These are phyloP conservation scores for Lodderomyces elongisporus DNA, from an alignment of 1,139 yeast genomes.

Conservation along the genomic window DNA sequence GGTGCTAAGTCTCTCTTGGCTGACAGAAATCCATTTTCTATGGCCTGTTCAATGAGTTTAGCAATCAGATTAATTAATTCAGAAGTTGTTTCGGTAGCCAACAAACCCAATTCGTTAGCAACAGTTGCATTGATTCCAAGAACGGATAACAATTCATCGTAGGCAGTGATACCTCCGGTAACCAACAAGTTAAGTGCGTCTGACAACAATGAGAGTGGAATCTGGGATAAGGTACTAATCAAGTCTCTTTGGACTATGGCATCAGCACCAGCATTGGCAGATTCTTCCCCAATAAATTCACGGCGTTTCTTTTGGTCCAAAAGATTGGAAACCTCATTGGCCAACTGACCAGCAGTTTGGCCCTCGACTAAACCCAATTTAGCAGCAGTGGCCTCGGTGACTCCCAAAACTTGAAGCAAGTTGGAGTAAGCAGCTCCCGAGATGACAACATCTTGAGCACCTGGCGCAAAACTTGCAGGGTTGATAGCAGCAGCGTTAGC, in stretches of 20 bases:
- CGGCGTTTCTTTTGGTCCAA: neutral
- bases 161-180: neutral
- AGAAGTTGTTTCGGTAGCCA: neutral
- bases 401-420: neutral
- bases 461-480: neutral
- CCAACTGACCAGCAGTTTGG: constrained; percentile 1
- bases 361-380: constrained; percentile 1
- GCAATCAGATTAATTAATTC: neutral
- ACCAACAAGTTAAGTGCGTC: neutral
- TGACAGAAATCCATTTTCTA: neutral
- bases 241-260: neutral
- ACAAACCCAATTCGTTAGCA: neutral
- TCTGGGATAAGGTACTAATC: neutral
- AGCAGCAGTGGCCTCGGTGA: neutral
- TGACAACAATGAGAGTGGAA: neutral
- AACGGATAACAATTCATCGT: neutral
- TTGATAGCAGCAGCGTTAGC: neutral
- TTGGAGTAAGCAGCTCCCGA: neutral
- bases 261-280: neutral
- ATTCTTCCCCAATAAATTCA: no score
- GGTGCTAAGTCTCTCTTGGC: neutral
- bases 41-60: neutral
- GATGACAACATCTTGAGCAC: neutral
- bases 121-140: constrained; percentile 1
- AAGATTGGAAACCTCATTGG: neutral